A percentile compares a stretch with the other conserved stretches of the same genome.
These are phyloP conservation scores for Paraphaeosphaeria minitans DNA, from an alignment of 2,329 filamentous ascomycete species.

Conservation along the genomic window DNA sequence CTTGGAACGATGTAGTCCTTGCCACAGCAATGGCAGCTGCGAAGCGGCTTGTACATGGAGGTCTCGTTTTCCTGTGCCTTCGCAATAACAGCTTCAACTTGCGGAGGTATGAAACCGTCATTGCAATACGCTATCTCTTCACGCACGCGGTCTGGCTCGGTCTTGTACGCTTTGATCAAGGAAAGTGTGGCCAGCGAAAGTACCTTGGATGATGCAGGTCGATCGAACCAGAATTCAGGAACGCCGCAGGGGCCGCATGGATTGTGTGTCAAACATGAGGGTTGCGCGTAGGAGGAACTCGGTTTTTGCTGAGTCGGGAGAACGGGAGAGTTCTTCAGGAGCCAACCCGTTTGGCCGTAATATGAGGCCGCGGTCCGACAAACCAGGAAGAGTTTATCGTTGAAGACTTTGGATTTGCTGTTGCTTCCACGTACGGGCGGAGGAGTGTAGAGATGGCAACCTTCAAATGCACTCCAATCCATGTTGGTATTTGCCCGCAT, in stretches of 20 bases:
- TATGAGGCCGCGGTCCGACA: slow-evolving; percentile 28
- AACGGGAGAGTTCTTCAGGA: slow-evolving; percentile 20
- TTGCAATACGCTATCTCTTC: not conserved
- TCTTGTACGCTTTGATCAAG: slow-evolving; percentile 7
- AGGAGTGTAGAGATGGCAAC: not conserved
- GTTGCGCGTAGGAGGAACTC: not conserved
- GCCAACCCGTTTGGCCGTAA: slow-evolving; percentile 25
- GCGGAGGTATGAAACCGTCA: slow-evolving; percentile 16
- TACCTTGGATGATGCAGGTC: slow-evolving; percentile 17
- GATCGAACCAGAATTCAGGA: slow-evolving; percentile 24
- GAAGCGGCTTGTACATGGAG: slow-evolving; percentile 25
- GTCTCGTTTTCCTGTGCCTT: slow-evolving; percentile 22
- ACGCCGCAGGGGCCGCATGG: slow-evolving; percentile 22
- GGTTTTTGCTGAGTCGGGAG: not conserved
- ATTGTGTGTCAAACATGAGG: slow-evolving; percentile 28
- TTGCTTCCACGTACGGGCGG: not conserved
- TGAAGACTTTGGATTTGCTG: not conserved
- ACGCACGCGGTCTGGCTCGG: not conserved
- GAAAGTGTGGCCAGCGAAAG: slow-evolving; percentile 2
- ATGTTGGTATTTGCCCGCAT: no score
- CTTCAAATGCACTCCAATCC: not conserved
- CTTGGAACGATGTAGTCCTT: slow-evolving; percentile 34
- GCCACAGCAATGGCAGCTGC: slow-evolving; percentile 33
- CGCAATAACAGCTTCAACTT: not conserved
- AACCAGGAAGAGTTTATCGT: slow-evolving; percentile 3